Evolutionary conservation across 23 red algal species (phyloP).

Genomic region (Agarophyton chilense): DNA sequence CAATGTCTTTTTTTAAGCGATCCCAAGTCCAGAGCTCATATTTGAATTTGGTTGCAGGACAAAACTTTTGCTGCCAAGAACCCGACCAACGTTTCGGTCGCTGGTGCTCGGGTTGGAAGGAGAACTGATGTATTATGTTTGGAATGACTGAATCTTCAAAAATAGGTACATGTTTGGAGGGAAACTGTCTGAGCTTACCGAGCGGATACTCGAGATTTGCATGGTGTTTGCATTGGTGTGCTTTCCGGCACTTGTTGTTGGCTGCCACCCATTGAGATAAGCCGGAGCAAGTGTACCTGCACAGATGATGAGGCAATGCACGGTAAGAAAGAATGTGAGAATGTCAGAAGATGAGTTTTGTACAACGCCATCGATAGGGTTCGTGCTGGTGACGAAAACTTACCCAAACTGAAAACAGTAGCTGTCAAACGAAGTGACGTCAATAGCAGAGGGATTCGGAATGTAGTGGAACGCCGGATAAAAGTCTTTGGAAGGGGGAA

Average conservation of each 20-base stretch:
- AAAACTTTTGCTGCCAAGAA: conserved; percentile 64
- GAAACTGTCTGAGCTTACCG: conserved; percentile 62
- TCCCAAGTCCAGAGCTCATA: conserved; percentile 71
- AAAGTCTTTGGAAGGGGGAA: conserved; percentile 52
- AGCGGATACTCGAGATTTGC: conserved; percentile 42
- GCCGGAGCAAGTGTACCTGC: conserved; percentile 70
- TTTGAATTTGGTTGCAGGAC: conserved; percentile 23
- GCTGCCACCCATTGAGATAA: conserved; percentile 63
- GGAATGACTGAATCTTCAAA: conserved; percentile 28
- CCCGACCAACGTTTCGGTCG: conserved; percentile 57
- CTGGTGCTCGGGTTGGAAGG: conserved; percentile 8
- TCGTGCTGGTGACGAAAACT: neutral
- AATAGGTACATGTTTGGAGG: neutral
- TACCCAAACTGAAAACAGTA: conserved; percentile 81
- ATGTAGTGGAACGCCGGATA: conserved; percentile 83
- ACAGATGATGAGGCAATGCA: neutral
- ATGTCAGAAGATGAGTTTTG: neutral
- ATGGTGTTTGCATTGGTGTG: conserved; percentile 53
- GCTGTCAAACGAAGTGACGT: conserved; percentile 64
- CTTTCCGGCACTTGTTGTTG: conserved; percentile 71
- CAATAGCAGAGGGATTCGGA: conserved; percentile 69
- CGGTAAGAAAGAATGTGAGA: neutral
- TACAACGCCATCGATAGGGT: neutral
- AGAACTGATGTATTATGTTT: conserved; percentile 68
- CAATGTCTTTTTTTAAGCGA: conserved; percentile 24